phyloP scores from a whole-genome alignment of 805 yeast genomes.

The Cyberlindnera sargentensis region DNA sequence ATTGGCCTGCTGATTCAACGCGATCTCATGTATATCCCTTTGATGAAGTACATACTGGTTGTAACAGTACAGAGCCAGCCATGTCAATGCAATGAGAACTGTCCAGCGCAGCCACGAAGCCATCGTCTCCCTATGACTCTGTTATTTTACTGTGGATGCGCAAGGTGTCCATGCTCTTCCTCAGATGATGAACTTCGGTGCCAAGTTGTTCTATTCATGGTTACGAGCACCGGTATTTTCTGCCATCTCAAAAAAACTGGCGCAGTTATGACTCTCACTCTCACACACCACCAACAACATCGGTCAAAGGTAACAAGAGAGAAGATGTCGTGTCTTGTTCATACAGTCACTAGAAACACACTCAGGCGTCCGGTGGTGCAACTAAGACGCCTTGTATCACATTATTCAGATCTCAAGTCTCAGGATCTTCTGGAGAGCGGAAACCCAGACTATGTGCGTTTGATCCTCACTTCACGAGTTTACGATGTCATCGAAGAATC shows the following conservation, averaged over 20 bases:
- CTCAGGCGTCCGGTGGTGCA: not conserved
- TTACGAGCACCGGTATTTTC: no score
- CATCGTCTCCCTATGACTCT: not conserved
- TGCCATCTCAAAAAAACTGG: no score
- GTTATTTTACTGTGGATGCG: no score
- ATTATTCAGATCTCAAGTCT: constrained; percentile 21
- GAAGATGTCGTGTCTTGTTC: not conserved
- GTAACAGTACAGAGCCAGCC: constrained; percentile 9
- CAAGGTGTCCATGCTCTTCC: no score
- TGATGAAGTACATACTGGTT: constrained; percentile 23
- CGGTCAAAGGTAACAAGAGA: no score
- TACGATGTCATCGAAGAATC: constrained; percentile 93
- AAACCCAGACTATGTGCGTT: constrained; percentile 86
- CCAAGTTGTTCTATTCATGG: no score
- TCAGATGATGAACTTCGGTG: no score
- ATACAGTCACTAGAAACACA: not conserved
- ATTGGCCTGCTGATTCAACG: constrained; percentile 57
- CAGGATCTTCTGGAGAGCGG: constrained; percentile 54
- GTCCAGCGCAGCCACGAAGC: not conserved
- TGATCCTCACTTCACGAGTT: constrained; percentile 86
- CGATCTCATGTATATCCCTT: constrained; percentile 52
- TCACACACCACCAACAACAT: no score
- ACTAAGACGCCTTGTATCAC: constrained; percentile 2
- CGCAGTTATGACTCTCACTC: not conserved
- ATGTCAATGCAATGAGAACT: not conserved